A percentile compares a stretch with the other conserved stretches of the same genome.
Conservation (phyloP, 106 monocot species). For the Dendrobium chrysotoxum region DNA sequence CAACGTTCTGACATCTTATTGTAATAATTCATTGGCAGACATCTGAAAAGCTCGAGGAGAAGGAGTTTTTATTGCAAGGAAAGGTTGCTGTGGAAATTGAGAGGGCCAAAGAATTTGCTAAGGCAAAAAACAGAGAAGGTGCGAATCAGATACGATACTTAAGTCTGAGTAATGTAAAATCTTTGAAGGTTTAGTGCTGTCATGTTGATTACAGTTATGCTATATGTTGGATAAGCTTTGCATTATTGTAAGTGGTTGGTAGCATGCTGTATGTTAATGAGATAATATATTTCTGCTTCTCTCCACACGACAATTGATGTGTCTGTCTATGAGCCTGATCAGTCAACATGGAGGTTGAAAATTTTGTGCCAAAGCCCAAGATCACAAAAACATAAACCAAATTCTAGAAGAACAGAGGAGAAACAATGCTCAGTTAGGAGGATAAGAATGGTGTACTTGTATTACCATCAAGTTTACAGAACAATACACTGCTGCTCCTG, state of each 20-base stretch:
- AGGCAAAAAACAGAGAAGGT: constrained; percentile 62
- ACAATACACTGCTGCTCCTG: too few species aligned
- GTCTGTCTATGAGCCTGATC: too few species aligned
- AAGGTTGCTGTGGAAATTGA: constrained; percentile 61
- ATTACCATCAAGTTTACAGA: too few species aligned
- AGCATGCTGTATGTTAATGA: neutral
- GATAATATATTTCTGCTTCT: neutral
- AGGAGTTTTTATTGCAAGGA: constrained; percentile 59
- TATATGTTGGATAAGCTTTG: neutral
- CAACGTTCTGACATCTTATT: neutral
- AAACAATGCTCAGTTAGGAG: too few species aligned
- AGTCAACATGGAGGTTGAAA: too few species aligned
- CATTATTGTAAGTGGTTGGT: neutral
- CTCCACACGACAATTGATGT: neutral
- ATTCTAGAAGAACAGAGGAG: too few species aligned
- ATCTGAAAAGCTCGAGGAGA: constrained; percentile 52
- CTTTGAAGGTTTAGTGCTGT: neutral
- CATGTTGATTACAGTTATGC: neutral
- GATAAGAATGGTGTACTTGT: too few species aligned
- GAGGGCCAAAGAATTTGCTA: constrained; percentile 67
- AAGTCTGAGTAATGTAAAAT: neutral
- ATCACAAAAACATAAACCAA: too few species aligned
- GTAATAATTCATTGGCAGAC: constrained; percentile 29
- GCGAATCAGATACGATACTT: neutral
- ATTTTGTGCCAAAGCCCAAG: too few species aligned